Conservation (phyloP, 768 basidiomycete species). For the Lenzites betulinus region DNA sequence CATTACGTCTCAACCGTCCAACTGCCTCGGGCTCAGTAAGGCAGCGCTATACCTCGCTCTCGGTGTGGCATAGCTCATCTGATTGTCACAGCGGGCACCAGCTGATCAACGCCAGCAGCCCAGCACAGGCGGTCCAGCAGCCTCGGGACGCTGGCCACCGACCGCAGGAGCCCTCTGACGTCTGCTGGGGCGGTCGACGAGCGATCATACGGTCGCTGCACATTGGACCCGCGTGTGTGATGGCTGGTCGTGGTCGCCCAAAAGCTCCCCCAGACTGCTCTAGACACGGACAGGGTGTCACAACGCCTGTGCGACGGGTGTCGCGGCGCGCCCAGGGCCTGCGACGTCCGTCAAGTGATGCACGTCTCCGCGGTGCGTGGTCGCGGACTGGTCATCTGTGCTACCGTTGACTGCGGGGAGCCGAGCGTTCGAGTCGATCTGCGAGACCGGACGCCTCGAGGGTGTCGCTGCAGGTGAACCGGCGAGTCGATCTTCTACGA, state of each 20-base stretch:
- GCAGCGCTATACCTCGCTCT: neutral
- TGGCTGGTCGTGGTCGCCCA: neutral
- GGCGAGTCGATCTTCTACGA: no score
- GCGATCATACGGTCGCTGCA: neutral
- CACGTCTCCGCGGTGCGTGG: neutral
- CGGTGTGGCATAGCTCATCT: neutral
- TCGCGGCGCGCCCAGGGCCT: neutral
- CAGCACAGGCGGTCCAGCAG: conserved; percentile 7
- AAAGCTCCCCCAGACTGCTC: conserved; percentile 3
- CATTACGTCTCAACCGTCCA: conserved; percentile 1
- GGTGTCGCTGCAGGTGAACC: no score
- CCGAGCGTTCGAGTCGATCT: neutral
- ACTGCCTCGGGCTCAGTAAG: neutral
- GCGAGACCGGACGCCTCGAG: neutral
- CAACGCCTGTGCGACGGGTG: conserved; percentile 1
- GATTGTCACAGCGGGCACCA: conserved; percentile 3
- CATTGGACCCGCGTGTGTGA: neutral
- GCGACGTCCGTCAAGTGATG: conserved; percentile 8
- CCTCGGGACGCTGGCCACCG: conserved; percentile 1
- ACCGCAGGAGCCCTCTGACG: no score
- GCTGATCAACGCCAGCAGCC: neutral
- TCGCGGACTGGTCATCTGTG: neutral
- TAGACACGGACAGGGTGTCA: neutral
- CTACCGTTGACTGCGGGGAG: neutral
- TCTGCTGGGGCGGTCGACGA: no score